Evolutionary conservation across 73 alveolate genomes (phyloP).

Genomic region (Blepharisma stoltei): DNA sequence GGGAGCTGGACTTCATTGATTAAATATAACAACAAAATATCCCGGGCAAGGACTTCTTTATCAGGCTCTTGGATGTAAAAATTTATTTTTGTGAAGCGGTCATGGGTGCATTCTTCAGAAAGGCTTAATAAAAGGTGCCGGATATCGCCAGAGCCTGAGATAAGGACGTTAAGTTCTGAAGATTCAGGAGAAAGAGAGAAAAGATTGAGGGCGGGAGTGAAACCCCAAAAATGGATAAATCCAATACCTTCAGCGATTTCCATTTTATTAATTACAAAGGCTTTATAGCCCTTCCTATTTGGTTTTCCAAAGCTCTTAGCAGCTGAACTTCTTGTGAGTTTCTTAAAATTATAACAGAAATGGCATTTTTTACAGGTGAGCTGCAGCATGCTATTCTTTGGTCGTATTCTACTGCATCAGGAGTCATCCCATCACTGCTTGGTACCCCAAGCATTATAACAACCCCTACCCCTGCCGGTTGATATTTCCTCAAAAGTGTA

Average conservation of each 20-base stretch:
- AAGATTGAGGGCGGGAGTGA: constrained; percentile 74
- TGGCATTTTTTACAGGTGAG: too few species aligned
- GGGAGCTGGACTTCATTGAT: constrained; percentile 65
- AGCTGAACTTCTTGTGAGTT: too few species aligned
- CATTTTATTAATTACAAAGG: constrained; percentile 38
- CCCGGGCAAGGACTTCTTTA: constrained; percentile 32
- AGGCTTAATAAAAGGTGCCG: constrained; percentile 82
- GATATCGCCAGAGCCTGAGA: constrained; percentile 80
- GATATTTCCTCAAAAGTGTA: too few species aligned
- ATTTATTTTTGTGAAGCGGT: neutral
- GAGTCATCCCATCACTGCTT: too few species aligned
- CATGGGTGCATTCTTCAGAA: constrained; percentile 44
- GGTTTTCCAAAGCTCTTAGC: too few species aligned
- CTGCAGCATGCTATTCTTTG: too few species aligned
- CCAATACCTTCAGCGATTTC: constrained; percentile 86
- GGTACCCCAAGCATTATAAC: too few species aligned
- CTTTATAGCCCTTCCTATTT: too few species aligned
- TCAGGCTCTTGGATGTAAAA: constrained; percentile 35
- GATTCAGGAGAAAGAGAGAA: constrained; percentile 47
- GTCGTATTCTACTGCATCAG: too few species aligned
- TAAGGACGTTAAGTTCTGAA: constrained; percentile 52
- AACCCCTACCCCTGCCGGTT: too few species aligned
- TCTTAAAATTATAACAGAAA: too few species aligned
- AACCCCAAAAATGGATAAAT: constrained; percentile 88
- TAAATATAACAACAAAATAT: constrained; percentile 29